phyloP scores from a whole-genome alignment of 768 basidiomycete species.

The Boletellus ananas region DNA sequence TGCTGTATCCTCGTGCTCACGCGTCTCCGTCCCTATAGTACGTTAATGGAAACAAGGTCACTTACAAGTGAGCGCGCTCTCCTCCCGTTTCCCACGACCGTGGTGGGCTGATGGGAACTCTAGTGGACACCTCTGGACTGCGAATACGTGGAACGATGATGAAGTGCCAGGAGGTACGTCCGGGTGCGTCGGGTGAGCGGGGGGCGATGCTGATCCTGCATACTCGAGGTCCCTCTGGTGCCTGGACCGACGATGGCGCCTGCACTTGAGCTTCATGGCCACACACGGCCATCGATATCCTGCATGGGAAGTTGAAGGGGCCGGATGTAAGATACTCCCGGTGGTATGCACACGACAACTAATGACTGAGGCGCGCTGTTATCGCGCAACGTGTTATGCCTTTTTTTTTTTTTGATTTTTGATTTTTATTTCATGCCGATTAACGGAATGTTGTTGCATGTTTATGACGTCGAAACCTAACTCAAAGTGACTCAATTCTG shows the following conservation, averaged over 20 bases:
- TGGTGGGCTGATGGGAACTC: not conserved
- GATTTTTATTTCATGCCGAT: no score
- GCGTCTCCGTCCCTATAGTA: conserved; percentile 32
- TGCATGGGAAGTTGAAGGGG: no score
- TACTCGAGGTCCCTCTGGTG: conserved; percentile 43
- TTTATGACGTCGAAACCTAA: no score
- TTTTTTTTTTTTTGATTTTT: no score
- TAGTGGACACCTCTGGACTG: conserved; percentile 49
- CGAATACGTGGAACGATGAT: conserved; percentile 44
- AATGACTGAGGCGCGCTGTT: no score
- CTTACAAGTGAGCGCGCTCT: conserved; percentile 34
- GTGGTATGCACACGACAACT: no score
- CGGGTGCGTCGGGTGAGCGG: not conserved
- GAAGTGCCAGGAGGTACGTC: conserved; percentile 32
- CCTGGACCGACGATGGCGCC: conserved; percentile 55
- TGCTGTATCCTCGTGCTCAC: not conserved
- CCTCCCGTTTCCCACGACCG: not conserved
- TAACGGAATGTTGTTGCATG: no score
- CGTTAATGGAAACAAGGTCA: conserved; percentile 37
- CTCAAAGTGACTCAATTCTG: no score
- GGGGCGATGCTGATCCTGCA: not conserved
- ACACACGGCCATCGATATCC: not conserved
- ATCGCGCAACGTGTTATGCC: no score
- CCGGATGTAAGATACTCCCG: no score
- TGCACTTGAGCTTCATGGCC: conserved; percentile 27